Percentiles rank a stretch among this genome's conserved stretches.
phyloP scores from a whole-genome alignment of 1,284 basidiomycete genomes.

The Irpex sp. region DNA sequence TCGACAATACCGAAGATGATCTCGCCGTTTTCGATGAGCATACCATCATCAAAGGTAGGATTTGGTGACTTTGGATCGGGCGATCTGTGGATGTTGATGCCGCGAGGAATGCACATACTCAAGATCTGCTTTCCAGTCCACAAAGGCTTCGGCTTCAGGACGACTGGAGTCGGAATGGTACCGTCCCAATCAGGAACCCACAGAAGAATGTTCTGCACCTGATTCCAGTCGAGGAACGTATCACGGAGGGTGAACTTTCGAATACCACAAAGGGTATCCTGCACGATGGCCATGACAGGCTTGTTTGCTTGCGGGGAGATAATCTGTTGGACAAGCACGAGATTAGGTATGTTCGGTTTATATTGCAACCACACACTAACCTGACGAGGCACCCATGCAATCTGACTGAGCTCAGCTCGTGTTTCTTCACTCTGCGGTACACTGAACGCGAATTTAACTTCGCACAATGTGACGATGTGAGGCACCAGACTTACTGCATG shows the following conservation, averaged over 20 bases:
- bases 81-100: constrained; percentile 89
- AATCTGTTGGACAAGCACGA: constrained; percentile 55
- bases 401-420: constrained; percentile 95
- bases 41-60: constrained; percentile 89
- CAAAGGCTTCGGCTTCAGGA: constrained; percentile 94
- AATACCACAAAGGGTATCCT: constrained; percentile 97
- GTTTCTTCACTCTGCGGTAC: constrained; percentile 99
- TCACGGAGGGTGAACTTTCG: constrained; percentile 97
- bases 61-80: constrained; percentile 80
- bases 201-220: constrained; percentile 95
- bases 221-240: constrained; percentile 89
- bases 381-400: constrained; percentile 98
- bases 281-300: constrained; percentile 99
- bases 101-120: constrained; percentile 90
- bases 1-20: constrained; percentile 94
- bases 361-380: constrained; percentile 37
- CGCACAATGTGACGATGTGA: not conserved
- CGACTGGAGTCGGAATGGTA: constrained; percentile 86
- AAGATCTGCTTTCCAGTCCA: constrained; percentile 99
- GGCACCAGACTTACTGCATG: constrained; percentile 79
- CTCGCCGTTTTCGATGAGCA: constrained; percentile 97
- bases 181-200: constrained; percentile 99
- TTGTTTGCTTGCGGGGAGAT: constrained; percentile 99
- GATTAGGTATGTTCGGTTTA: not conserved
- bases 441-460: constrained; percentile 35